phyloP scores from a whole-genome alignment of 805 yeast genomes.

The Candida easanensis region DNA sequence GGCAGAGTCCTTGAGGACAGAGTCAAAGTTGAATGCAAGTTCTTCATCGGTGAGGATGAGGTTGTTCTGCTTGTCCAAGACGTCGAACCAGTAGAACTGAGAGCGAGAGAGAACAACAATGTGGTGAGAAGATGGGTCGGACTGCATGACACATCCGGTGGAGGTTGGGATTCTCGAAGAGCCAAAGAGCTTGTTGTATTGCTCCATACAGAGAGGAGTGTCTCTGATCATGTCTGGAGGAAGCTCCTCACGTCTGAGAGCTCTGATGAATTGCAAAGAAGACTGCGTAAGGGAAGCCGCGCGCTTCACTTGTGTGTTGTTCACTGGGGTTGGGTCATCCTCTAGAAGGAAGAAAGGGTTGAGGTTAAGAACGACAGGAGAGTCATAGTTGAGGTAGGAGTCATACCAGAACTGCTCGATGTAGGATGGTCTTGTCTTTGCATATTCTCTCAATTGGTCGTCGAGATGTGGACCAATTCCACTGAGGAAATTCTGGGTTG shows the following conservation, averaged over 20 bases:
- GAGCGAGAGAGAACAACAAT: conserved; percentile 79
- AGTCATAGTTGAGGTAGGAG: conserved; percentile 81
- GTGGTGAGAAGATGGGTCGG: conserved; percentile 73
- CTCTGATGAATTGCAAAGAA: conserved; percentile 75
- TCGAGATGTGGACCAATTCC: conserved; percentile 59
- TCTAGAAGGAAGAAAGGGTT: conserved; percentile 89
- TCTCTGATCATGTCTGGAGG: conserved; percentile 67
- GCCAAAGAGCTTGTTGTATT: conserved; percentile 82
- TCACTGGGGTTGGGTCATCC: conserved; percentile 74
- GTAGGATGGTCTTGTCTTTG: conserved; percentile 66
- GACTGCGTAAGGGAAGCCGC: conserved; percentile 79
- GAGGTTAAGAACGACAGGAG: conserved; percentile 86
- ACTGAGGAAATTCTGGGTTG: conserved; percentile 55
- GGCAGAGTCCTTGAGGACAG: conserved; percentile 71
- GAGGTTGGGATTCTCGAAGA: conserved; percentile 83
- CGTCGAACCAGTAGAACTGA: conserved; percentile 95
- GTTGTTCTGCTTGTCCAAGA: conserved; percentile 68
- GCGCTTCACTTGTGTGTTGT: conserved; percentile 60
- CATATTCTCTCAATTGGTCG: conserved; percentile 57
- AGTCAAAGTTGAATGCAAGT: conserved; percentile 67
- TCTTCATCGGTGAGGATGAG: conserved; percentile 73
- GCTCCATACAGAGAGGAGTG: conserved; percentile 85
- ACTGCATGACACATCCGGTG: conserved; percentile 82
- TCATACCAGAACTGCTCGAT: conserved; percentile 96
- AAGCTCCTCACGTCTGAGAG: conserved; percentile 70